A percentile compares a stretch with the other conserved stretches of the same genome.
Evolutionary conservation across 805 yeast species (phyloP).

Genomic region (Pichia rugopelliculosa): DNA sequence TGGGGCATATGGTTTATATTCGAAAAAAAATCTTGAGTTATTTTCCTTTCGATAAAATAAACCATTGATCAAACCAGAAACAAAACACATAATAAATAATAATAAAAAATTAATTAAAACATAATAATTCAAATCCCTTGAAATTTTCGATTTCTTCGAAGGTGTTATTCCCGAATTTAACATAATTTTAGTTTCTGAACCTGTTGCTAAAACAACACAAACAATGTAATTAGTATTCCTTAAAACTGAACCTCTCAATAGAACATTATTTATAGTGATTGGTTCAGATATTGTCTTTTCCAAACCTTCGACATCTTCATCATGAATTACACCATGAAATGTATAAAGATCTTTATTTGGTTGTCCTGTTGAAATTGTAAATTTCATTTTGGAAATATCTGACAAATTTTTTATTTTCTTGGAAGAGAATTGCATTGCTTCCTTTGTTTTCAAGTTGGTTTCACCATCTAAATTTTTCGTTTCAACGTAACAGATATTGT

Average conservation of each 20-base stretch:
- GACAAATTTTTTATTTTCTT: constrained; percentile 44
- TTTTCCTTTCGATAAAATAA: constrained; percentile 39
- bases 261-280: constrained; percentile 50
- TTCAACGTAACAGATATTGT: constrained; percentile 61
- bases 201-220: constrained; percentile 71
- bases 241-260: constrained; percentile 65
- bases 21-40: constrained; percentile 49
- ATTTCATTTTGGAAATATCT: constrained; percentile 51
- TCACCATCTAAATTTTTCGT: constrained; percentile 71
- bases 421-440: constrained; percentile 44
- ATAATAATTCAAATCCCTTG: constrained; percentile 58
- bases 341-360: constrained; percentile 61
- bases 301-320: constrained; percentile 22
- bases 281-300: constrained; percentile 40
- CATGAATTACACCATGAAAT: constrained; percentile 52
- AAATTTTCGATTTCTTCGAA: constrained; percentile 57
- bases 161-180: constrained; percentile 75
- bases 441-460: constrained; percentile 59
- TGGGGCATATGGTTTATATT: constrained; percentile 52
- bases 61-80: constrained; percentile 67
- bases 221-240: constrained; percentile 73
- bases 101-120: constrained; percentile 57
- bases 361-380: constrained; percentile 62
- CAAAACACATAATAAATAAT: constrained; percentile 57
- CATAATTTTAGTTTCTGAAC: constrained; percentile 69